phyloP scores from a whole-genome alignment of 2,329 filamentous ascomycete species.

The Hyphodiscus sp. region DNA sequence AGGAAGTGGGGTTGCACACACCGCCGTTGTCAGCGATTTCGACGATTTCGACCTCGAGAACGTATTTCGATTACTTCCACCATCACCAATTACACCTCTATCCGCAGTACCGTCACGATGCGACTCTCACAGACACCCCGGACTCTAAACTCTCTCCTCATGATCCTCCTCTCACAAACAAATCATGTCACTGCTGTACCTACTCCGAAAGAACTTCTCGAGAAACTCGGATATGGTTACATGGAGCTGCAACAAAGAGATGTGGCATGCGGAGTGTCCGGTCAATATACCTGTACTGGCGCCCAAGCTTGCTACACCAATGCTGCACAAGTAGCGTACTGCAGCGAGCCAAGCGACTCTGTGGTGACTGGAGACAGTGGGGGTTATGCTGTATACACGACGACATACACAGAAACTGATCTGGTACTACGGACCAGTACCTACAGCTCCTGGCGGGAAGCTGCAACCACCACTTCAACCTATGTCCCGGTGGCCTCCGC shows the following conservation, averaged over 20 bases:
- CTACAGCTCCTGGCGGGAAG: slow-evolving; percentile 43
- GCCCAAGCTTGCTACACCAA: slow-evolving; percentile 46
- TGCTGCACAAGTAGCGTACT: slow-evolving; percentile 42
- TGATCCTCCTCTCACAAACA: slow-evolving; percentile 34
- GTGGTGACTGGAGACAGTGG: slow-evolving; percentile 34
- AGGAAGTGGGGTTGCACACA: slow-evolving; percentile 8
- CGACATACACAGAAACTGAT: slow-evolving; percentile 53
- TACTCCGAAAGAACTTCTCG: slow-evolving; percentile 43
- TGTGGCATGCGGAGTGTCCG: slow-evolving; percentile 50
- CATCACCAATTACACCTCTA: slow-evolving; percentile 6
- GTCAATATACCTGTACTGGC: slow-evolving; percentile 48
- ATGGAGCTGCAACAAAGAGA: slow-evolving; percentile 43
- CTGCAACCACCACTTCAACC: slow-evolving; percentile 15
- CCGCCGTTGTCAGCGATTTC: slow-evolving; percentile 7
- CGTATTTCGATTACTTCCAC: background rate
- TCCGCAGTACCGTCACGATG: slow-evolving; percentile 29
- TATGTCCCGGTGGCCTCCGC: slow-evolving; percentile 23
- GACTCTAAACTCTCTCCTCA: slow-evolving; percentile 30
- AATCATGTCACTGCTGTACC: slow-evolving; percentile 38
- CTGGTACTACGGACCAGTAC: slow-evolving; percentile 50
- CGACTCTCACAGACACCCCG: slow-evolving; percentile 28
- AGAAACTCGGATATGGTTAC: slow-evolving; percentile 42
- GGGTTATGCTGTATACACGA: slow-evolving; percentile 28
- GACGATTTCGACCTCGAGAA: background rate
- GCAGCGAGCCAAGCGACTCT: slow-evolving; percentile 29